Evolutionary conservation across 768 basidiomycete genomes (phyloP).

Genomic region (Imleria badia): DNA sequence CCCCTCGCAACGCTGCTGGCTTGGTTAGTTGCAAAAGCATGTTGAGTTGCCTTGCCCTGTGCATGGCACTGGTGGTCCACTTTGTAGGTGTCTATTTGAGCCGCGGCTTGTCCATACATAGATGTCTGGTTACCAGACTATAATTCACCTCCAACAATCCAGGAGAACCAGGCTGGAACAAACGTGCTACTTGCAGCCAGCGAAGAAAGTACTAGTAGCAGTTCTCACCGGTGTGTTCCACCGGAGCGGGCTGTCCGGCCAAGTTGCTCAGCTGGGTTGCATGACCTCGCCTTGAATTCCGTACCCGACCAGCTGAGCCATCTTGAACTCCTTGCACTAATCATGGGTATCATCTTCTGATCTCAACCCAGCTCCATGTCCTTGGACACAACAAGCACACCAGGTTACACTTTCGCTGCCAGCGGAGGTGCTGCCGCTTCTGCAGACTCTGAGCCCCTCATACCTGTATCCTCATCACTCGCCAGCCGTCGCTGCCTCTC

Average conservation of each 20-base stretch:
- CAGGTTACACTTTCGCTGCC: constrained; percentile 36
- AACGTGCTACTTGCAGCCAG: background rate
- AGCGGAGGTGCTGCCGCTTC: constrained; percentile 3
- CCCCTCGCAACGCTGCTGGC: background rate
- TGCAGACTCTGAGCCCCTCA: constrained; percentile 15
- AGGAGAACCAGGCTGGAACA: background rate
- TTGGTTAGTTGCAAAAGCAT: constrained; percentile 1
- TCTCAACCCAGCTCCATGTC: constrained; percentile 15
- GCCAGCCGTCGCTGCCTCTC: constrained; percentile 39
- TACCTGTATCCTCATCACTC: constrained; percentile 43
- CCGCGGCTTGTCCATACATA: too few relatives aligned
- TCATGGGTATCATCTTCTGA: constrained; percentile 5
- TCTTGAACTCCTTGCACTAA: background rate
- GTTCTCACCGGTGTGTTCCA: background rate
- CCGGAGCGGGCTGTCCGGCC: constrained; percentile 1
- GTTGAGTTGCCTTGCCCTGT: constrained; percentile 5
- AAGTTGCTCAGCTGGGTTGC: background rate
- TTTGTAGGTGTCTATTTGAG: background rate
- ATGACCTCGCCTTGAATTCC: background rate
- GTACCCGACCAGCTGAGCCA: background rate
- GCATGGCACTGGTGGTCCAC: constrained; percentile 4
- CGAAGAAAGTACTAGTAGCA: too few relatives aligned
- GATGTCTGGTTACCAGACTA: too few relatives aligned
- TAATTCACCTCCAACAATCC: too few relatives aligned
- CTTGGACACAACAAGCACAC: constrained; percentile 18